Conservation (phyloP, 2,329 filamentous ascomycete genomes). For the Gliomastix tumulicola region DNA sequence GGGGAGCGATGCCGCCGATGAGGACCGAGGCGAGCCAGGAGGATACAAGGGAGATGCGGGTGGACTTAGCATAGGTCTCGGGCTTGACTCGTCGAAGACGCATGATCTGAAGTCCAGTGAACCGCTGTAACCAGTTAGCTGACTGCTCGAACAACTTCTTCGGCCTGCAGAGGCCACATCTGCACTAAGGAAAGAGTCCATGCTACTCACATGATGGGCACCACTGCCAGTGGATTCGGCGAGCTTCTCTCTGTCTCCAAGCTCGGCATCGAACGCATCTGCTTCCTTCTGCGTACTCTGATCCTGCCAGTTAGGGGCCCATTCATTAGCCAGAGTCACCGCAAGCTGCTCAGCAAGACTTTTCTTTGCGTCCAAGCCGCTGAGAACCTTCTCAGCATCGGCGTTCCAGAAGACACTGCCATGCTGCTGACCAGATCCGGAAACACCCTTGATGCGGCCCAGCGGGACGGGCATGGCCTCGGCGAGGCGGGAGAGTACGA, state of each 20-base stretch:
- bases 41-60: conserved; percentile 86
- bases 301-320: conserved; percentile 97
- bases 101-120: conserved; percentile 95
- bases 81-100: conserved; percentile 76
- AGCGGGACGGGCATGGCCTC: conserved; percentile 60
- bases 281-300: conserved; percentile 90
- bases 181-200: too few relatives aligned
- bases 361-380: conserved; percentile 49
- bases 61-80: conserved; percentile 71
- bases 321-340: conserved; percentile 72
- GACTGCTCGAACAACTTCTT: too few relatives aligned
- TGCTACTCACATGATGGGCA: conserved; percentile 82
- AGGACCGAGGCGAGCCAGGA: conserved; percentile 92
- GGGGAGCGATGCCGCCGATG: conserved; percentile 75
- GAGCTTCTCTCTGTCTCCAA: conserved; percentile 61
- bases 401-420: conserved; percentile 91
- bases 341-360: conserved; percentile 66
- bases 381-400: conserved; percentile 59
- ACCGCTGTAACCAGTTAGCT: too few relatives aligned
- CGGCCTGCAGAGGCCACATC: too few relatives aligned
- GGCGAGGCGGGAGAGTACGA: conserved; percentile 69
- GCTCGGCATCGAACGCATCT: conserved; percentile 71
- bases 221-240: conserved; percentile 82
- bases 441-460: conserved; percentile 69
- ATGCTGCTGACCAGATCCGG: conserved; percentile 93